Percentiles rank a stretch among this genome's conserved stretches.
These are phyloP conservation scores for Hymenochaete sp. DNA, from an alignment of 1,284 basidiomycete species.

Conservation along the genomic window DNA sequence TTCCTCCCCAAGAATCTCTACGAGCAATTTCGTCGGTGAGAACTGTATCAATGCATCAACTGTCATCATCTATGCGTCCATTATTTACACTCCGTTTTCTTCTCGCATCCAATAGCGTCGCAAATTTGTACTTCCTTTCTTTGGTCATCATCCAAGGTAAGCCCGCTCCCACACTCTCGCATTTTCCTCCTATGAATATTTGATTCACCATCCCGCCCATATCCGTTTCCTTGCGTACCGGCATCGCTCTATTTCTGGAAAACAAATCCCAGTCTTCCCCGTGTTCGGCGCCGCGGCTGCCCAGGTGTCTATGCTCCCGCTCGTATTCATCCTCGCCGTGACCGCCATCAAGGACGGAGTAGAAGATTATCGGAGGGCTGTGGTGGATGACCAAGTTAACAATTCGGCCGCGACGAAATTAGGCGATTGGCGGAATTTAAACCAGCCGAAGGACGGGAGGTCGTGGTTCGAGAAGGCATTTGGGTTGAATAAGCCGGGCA, in stretches of 20 bases:
- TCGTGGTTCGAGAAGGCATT: slow-evolving; percentile 67
- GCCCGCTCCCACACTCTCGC: slow-evolving; percentile 25
- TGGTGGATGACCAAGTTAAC: slow-evolving; percentile 87
- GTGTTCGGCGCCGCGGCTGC: slow-evolving; percentile 86
- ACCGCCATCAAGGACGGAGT: slow-evolving; percentile 93
- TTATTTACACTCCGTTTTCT: too few species aligned
- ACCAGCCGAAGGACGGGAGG: slow-evolving; percentile 74
- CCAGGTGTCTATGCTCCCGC: slow-evolving; percentile 77
- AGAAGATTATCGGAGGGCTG: slow-evolving; percentile 86
- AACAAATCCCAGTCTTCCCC: slow-evolving; percentile 80
- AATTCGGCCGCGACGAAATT: slow-evolving; percentile 83
- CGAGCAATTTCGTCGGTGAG: slow-evolving; percentile 80
- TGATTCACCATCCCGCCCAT: too few species aligned
- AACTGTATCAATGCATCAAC: slow-evolving; percentile 18
- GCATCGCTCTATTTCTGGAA: too few species aligned
- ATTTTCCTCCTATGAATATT: too few species aligned
- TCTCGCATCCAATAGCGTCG: too few species aligned
- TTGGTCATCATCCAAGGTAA: slow-evolving; percentile 76
- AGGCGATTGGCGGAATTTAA: slow-evolving; percentile 83
- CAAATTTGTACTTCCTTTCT: slow-evolving; percentile 88
- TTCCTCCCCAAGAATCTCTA: slow-evolving; percentile 93
- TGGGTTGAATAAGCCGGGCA: slow-evolving; percentile 58
- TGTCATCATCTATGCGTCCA: slow-evolving; percentile 15
- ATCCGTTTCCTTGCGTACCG: too few species aligned
- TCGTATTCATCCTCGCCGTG: slow-evolving; percentile 80